Evolutionary conservation across 257 asterid genomes (phyloP), one percentile per base, ranked within the genome.

Genomic region (Verbascum thapsus): DNA sequence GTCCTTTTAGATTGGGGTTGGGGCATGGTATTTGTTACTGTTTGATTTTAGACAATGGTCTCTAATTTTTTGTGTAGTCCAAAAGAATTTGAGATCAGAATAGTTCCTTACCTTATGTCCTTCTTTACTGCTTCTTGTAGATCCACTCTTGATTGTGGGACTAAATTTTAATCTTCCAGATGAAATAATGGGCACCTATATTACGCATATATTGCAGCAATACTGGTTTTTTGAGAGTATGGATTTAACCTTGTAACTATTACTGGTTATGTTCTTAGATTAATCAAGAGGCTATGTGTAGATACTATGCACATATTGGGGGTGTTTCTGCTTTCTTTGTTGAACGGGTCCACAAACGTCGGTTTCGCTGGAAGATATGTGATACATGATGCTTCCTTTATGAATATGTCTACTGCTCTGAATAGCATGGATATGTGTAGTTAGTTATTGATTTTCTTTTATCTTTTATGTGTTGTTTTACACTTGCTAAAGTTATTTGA

Each of bases 51-150:
- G 35, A 13, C 34, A n/a, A n/a, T 34, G 23, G 17, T 55, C 44
- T 50, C 64, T 38, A 15, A 58, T 40, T 39, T 22, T 49, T 50
- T n/a, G n/a, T n/a, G n/a, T n/a, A n/a, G n/a, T n/a, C n/a, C n/a
- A n/a, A n/a, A n/a, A n/a, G n/a, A n/a, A n/a, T 40, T 9, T 5
- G 2, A 26, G 32, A 5, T 26, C 32, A 26, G 32, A 26, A 26
- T 26, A 26, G 32, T 26, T 55, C 45, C 23, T 38, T n/a, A 38
- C 13, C n/a, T 9, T 39, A 30, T 44, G 37, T 53, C 58, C 35
- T 10, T n/a, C 38, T 42, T 52, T 51, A n/a, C 58, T 11, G 39
- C 40, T 44, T 8, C 15, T 37, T 22, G 40, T 26, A 2, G 32
- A 26, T 26, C 5, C 5, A 5, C 16, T 10, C 37, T 16, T 30